These are phyloP conservation scores for Acanthamoeba lenticulata DNA, from an alignment of 208 protist species.

Conservation along the genomic window DNA sequence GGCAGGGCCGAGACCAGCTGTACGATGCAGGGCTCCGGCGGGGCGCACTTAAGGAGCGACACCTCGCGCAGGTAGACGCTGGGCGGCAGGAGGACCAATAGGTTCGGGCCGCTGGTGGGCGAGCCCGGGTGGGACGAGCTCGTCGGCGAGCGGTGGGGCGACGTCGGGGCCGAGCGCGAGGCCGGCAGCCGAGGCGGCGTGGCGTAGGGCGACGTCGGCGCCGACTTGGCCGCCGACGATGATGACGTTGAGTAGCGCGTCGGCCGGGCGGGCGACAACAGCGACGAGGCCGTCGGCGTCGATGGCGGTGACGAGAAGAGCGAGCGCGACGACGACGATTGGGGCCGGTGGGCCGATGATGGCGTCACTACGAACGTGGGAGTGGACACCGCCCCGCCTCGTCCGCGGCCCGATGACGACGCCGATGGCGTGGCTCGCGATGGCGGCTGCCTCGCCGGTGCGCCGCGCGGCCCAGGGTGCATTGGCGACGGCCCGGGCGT, in stretches of 20 bases:
- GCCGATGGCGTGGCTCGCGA: neutral
- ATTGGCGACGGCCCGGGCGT: neutral
- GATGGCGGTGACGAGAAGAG: conserved; percentile 2
- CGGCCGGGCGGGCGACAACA: neutral
- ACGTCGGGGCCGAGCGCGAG: neutral
- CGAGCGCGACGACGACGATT: neutral
- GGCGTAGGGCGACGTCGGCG: neutral
- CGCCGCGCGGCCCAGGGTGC: neutral
- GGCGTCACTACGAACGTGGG: neutral
- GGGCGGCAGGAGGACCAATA: neutral
- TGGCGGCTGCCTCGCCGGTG: neutral
- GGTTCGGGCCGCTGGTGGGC: neutral
- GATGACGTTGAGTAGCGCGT: neutral
- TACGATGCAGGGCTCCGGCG: conserved; percentile 20
- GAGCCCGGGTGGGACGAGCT: neutral
- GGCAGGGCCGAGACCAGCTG: conserved; percentile 29
- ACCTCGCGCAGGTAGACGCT: conserved; percentile 23
- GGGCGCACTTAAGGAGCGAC: conserved; percentile 50
- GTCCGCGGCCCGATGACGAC: neutral
- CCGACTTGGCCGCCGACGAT: no score
- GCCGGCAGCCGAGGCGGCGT: neutral
- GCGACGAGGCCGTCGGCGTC: neutral
- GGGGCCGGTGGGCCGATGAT: neutral
- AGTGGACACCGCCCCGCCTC: neutral
- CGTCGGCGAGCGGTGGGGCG: neutral